A percentile compares a stretch with the other conserved stretches of the same genome.
Conservation (phyloP, 164 flowering plant species). For the Vitis amurensis region DNA sequence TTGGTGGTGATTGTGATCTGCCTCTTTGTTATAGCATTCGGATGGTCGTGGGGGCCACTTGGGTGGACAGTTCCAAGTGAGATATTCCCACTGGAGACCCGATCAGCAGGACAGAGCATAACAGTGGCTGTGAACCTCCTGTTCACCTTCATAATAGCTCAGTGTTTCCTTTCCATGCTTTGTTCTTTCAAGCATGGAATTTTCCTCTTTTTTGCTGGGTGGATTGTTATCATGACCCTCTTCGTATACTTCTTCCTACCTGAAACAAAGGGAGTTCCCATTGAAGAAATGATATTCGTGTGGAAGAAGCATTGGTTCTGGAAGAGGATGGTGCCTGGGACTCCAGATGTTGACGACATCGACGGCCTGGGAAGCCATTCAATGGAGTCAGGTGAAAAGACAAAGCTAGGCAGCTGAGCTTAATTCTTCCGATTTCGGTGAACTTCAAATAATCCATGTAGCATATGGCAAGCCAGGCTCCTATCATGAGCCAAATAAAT, state of each 20-base stretch:
- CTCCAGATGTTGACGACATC: slow-evolving; percentile 1
- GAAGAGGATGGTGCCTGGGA: slow-evolving; percentile 31
- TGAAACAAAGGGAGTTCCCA: slow-evolving; percentile 56
- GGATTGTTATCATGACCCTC: slow-evolving; percentile 45
- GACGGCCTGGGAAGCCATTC: neutral
- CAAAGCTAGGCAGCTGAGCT: no score
- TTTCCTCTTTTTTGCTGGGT: slow-evolving; percentile 51
- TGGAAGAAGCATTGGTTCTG: slow-evolving; percentile 59
- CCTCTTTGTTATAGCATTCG: slow-evolving; percentile 68
- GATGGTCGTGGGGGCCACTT: slow-evolving; percentile 61
- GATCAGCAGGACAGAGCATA: slow-evolving; percentile 60
- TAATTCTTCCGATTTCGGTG: no score
- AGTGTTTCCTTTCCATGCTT: slow-evolving; percentile 41
- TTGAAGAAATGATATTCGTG: slow-evolving; percentile 43
- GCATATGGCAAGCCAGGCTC: neutral
- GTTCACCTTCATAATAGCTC: slow-evolving; percentile 51
- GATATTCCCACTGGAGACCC: slow-evolving; percentile 47
- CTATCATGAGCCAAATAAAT: no score
- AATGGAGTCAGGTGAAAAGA: neutral
- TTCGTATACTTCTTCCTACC: slow-evolving; percentile 48
- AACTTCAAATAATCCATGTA: neutral
- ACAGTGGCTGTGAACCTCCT: slow-evolving; percentile 52
- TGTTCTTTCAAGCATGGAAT: slow-evolving; percentile 47
- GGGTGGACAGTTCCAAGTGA: slow-evolving; percentile 65
- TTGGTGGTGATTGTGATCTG: slow-evolving; percentile 71